Percentiles rank a stretch among this genome's conserved stretches.
Evolutionary conservation across 352 stramenopile species (phyloP).

Genomic region (Pythium vanterpoolii): DNA sequence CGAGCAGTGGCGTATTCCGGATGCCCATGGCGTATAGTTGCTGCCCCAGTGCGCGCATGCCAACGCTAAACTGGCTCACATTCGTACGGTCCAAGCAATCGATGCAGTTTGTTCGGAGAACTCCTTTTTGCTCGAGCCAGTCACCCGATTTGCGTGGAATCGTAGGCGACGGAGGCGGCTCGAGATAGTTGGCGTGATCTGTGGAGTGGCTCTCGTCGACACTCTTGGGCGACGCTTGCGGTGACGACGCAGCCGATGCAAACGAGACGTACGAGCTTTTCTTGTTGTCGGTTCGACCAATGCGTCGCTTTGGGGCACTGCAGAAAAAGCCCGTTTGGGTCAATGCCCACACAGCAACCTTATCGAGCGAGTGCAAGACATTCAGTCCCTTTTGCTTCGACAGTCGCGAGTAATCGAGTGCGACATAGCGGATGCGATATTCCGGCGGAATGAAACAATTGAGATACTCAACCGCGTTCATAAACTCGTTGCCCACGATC

Average conservation of each 20-base stretch:
- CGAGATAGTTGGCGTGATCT: neutral
- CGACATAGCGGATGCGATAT: slow-evolving; percentile 96
- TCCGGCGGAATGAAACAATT: slow-evolving; percentile 91
- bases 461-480: slow-evolving; percentile 97
- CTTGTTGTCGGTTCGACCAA: slow-evolving; percentile 58
- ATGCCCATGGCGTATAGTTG: slow-evolving; percentile 98
- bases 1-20: slow-evolving; percentile 77
- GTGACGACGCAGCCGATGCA: slow-evolving; percentile 16
- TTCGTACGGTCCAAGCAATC: slow-evolving; percentile 91
- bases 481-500: slow-evolving; percentile 97
- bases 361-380: slow-evolving; percentile 91
- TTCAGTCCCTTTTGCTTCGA: slow-evolving; percentile 95
- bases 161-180: slow-evolving; percentile 45
- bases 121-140: slow-evolving; percentile 95
- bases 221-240: slow-evolving; percentile 2
- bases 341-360: slow-evolving; percentile 94
- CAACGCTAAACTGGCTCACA: slow-evolving; percentile 84
- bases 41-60: slow-evolving; percentile 90
- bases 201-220: neutral
- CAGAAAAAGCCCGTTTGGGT: slow-evolving; percentile 98
- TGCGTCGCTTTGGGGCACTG: slow-evolving; percentile 81
- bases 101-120: slow-evolving; percentile 99
- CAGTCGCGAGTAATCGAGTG: slow-evolving; percentile 94
- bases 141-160: slow-evolving; percentile 81
- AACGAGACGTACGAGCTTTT: slow-evolving; percentile 49